phyloP scores from a whole-genome alignment of 2,329 filamentous ascomycete genomes.

The Fusarium sp. region DNA sequence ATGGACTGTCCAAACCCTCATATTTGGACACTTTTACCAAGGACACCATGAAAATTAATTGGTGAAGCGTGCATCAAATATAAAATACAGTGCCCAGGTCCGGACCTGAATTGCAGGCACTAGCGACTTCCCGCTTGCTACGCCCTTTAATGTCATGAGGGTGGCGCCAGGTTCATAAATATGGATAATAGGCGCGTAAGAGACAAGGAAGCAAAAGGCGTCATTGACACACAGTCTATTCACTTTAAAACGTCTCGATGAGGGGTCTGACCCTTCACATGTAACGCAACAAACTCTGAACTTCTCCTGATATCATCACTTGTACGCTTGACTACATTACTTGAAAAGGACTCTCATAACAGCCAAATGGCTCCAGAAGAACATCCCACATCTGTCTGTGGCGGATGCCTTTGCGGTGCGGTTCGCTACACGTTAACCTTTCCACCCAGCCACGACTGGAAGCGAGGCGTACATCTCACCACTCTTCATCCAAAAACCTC shows the following conservation, averaged over 20 bases:
- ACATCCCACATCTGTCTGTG: constrained; percentile 57
- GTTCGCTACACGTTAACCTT: constrained; percentile 65
- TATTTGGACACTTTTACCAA: background rate
- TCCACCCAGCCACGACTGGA: constrained; percentile 60
- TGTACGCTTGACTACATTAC: background rate
- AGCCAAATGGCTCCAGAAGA: constrained; percentile 39
- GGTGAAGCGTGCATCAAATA: background rate
- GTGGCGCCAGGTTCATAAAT: constrained; percentile 16
- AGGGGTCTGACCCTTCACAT: constrained; percentile 9
- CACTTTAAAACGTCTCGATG: constrained; percentile 32
- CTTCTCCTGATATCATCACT: constrained; percentile 8
- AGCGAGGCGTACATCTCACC: constrained; percentile 48
- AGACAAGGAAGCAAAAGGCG: constrained; percentile 44
- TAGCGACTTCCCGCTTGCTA: constrained; percentile 2
- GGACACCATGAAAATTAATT: background rate
- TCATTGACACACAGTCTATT: constrained; percentile 45
- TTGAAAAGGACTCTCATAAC: background rate
- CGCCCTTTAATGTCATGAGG: constrained; percentile 23
- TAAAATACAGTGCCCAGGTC: background rate
- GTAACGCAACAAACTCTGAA: constrained; percentile 11
- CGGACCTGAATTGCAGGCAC: constrained; percentile 8
- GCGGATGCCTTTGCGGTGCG: constrained; percentile 65
- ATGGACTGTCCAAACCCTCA: background rate
- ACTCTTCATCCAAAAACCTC: background rate
- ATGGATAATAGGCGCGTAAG: background rate